Percentiles rank a stretch among this genome's conserved stretches.
phyloP scores from a whole-genome alignment of 305 asterid genomes.

The Solanum hybrid region DNA sequence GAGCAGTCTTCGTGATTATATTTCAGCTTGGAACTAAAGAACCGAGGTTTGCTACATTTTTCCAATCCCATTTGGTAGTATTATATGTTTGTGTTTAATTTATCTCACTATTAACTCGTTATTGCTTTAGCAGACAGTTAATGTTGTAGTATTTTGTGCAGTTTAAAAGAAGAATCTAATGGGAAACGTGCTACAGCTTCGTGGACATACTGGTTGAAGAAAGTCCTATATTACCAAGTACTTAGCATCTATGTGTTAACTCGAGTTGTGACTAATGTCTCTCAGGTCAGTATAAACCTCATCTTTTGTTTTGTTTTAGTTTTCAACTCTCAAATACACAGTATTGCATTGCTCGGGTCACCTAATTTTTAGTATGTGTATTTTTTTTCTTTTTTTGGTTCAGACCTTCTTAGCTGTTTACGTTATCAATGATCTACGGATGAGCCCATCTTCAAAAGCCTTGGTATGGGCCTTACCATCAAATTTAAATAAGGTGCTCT shows the following conservation, averaged over 20 bases:
- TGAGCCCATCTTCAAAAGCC: constrained; percentile 71
- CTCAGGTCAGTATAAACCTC: constrained; percentile 45
- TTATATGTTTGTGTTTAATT: not conserved
- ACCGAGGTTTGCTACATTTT: constrained; percentile 46
- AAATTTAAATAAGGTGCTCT: not conserved
- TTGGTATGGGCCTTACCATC: constrained; percentile 28
- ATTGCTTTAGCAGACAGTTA: not conserved
- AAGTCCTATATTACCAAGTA: constrained; percentile 69
- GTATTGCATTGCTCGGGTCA: not conserved
- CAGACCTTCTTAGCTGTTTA: constrained; percentile 80
- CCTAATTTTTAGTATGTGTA: not conserved
- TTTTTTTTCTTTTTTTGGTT: not conserved
- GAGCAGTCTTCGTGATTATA: constrained; percentile 56
- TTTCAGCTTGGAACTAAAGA: constrained; percentile 70
- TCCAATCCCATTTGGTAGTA: not conserved
- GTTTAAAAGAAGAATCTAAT: constrained; percentile 43
- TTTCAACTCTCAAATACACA: not conserved
- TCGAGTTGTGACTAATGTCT: constrained; percentile 68
- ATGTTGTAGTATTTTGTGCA: constrained; percentile 12
- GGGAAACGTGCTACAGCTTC: constrained; percentile 43
- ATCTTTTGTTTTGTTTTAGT: not conserved
- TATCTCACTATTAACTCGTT: not conserved
- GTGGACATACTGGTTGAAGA: constrained; percentile 71
- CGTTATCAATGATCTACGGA: constrained; percentile 65
- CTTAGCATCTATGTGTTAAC: constrained; percentile 71